Base-by-base conservation (phyloP, 2,329 filamentous ascomycete genomes). In the Pseudogymnoascus sp. region DNA sequence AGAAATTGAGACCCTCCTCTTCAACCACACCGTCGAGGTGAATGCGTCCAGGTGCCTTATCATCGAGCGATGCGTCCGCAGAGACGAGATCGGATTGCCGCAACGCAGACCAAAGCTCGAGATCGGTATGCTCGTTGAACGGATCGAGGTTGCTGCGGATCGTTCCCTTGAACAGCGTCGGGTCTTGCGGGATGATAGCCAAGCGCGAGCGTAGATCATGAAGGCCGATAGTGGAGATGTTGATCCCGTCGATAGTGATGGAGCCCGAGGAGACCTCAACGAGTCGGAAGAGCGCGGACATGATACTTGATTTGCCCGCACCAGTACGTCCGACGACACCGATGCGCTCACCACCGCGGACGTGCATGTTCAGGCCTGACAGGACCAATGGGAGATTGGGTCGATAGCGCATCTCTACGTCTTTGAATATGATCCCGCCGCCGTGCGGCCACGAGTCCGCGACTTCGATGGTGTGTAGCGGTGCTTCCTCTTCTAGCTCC, bases 1-100 rank as follows among this genome's bases (percentile, higher is more conserved):
- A 96, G 79, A 96, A 97, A 76, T 97, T 97, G 65, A 96, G 82
- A 0, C 95, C 95, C 77, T 97, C 93, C 72, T 97, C 95, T 69
- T 97, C 92, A 2, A 97, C 93, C 1, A 85, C 71, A 14, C 84
- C 88, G 75, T 97, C 93, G 21, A 99, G 87, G 67, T 91, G 87
- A 65, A 96, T 89, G 62, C 89, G 86, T 8, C 75, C 75, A n/a
- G 76, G 73, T 63, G 77, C 75, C 61, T 73, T 72, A 45, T 73
- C 68, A 21, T 74, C 72, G 6, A 67, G 61, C 6, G 45, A 65
- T 35, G 66, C 68, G 8, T 85, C 81, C 1, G 75, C 75, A 2
- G 81, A 75, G 2, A 91, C 84, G 1, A 95, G 80, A 74, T 91
- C 88, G 2, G 90, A 88, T 71, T 93, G 88, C 1, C 89, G 86